Percentiles rank a stretch among this genome's conserved stretches.
These are phyloP conservation scores for Penicillium subrubescens DNA, from an alignment of 495 filamentous ascomycete genomes.

Conservation along the genomic window DNA sequence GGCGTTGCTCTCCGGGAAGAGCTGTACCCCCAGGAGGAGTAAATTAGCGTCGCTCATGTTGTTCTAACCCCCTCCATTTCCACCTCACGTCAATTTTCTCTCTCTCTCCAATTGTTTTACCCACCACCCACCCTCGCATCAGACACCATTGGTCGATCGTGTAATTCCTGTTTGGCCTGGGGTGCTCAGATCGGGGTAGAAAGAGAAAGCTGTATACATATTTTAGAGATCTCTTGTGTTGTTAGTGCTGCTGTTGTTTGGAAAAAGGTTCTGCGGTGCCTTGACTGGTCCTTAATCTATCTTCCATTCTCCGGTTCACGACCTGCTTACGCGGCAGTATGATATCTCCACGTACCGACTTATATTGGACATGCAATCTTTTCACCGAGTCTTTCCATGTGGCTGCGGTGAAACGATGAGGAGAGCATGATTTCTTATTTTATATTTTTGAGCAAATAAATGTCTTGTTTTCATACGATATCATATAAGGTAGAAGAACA, in stretches of 20 bases:
- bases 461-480: background rate
- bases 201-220: conserved; percentile 55
- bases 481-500: background rate
- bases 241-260: conserved; percentile 32
- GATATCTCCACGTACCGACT: background rate
- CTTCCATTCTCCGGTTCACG: conserved; percentile 22
- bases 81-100: conserved; percentile 31
- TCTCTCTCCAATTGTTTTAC: conserved; percentile 21
- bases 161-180: conserved; percentile 18
- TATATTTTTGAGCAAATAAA: background rate
- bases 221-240: conserved; percentile 44
- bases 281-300: conserved; percentile 35
- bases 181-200: conserved; percentile 32
- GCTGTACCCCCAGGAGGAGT: conserved; percentile 81
- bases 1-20: conserved; percentile 91
- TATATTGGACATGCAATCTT: conserved; percentile 1
- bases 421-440: background rate
- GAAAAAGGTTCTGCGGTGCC: conserved; percentile 32
- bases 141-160: conserved; percentile 19
- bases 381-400: background rate
- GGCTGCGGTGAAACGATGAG: background rate
- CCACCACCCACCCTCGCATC: conserved; percentile 13
- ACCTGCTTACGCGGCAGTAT: conserved; percentile 4
- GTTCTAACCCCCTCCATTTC: conserved; percentile 13
- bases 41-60: conserved; percentile 34